A percentile compares a stretch with the other conserved stretches of the same genome.
These are phyloP conservation scores for Trichomonas tenax DNA, from an alignment of 208 protist genomes.

Conservation along the genomic window DNA sequence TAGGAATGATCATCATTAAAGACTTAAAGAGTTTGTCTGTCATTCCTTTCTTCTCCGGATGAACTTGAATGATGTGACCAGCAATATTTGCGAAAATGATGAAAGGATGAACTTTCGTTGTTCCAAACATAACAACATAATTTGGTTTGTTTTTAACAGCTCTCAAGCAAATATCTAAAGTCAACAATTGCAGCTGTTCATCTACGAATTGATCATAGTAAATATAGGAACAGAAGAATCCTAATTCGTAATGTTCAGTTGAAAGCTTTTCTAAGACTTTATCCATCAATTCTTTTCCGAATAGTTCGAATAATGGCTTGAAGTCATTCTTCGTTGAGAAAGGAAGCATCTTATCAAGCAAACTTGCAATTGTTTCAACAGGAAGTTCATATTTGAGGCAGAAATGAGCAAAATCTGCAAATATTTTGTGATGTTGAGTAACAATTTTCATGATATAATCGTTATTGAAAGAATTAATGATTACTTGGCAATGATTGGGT, in stretches of 20 bases:
- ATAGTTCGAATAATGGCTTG: neutral
- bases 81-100: neutral
- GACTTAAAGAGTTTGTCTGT: neutral
- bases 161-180: neutral
- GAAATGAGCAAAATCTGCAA: neutral
- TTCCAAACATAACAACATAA: neutral
- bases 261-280: neutral
- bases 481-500: neutral
- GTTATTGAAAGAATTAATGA: neutral
- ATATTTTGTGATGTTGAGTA: neutral
- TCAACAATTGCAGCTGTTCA: neutral
- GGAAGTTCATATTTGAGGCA: neutral
- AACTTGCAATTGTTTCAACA: neutral
- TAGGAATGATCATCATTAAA: neutral
- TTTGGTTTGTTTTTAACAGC: neutral
- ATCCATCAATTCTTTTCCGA: neutral
- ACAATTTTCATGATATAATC: neutral
- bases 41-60: neutral
- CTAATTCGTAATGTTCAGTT: neutral
- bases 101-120: neutral
- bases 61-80: neutral
- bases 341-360: neutral
- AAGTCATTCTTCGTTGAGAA: neutral
- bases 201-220: neutral
- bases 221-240: neutral